Percentiles rank a stretch among this genome's conserved stretches.
Conservation (phyloP, 768 basidiomycete genomes). For the Kwoniella newhampshirensis region DNA sequence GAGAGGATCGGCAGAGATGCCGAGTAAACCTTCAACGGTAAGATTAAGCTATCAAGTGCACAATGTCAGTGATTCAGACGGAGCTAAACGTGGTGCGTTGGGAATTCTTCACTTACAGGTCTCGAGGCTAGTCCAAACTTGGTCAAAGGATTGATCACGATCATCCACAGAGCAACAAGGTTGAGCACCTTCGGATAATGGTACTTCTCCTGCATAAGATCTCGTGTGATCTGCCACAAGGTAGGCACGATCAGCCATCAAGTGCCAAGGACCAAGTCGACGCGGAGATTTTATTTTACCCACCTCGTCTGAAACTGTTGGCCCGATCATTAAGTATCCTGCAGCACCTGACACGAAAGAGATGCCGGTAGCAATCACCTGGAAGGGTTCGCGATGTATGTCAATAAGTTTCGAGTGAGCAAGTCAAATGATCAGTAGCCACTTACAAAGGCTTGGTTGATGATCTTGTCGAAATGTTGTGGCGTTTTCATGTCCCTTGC, state of each 20-base stretch:
- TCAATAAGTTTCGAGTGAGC: not conserved
- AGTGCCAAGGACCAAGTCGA: not conserved
- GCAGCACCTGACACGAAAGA: slow-evolving; percentile 67
- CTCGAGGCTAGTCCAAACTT: slow-evolving; percentile 84
- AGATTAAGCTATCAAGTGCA: slow-evolving; percentile 69
- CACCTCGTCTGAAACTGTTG: slow-evolving; percentile 75
- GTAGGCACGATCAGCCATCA: slow-evolving; percentile 5
- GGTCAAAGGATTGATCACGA: slow-evolving; percentile 60
- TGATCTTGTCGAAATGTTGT: slow-evolving; percentile 65
- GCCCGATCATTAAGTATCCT: slow-evolving; percentile 91
- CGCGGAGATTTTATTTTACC: not conserved
- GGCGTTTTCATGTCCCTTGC: slow-evolving; percentile 88
- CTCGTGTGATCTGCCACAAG: slow-evolving; percentile 74
- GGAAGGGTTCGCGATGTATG: not conserved
- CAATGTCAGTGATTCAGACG: too few relatives aligned
- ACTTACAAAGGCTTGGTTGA: slow-evolving; percentile 80
- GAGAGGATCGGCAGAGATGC: slow-evolving; percentile 54
- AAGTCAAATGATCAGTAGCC: not conserved
- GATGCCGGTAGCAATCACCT: slow-evolving; percentile 66
- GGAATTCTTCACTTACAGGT: slow-evolving; percentile 70
- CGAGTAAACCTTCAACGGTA: slow-evolving; percentile 75
- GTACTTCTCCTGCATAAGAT: slow-evolving; percentile 64
- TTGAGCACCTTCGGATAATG: slow-evolving; percentile 71
- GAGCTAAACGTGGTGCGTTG: too few relatives aligned
- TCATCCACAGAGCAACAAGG: slow-evolving; percentile 74